Conservation (phyloP, 345 rosid genomes). For the Psidium guajava region DNA sequence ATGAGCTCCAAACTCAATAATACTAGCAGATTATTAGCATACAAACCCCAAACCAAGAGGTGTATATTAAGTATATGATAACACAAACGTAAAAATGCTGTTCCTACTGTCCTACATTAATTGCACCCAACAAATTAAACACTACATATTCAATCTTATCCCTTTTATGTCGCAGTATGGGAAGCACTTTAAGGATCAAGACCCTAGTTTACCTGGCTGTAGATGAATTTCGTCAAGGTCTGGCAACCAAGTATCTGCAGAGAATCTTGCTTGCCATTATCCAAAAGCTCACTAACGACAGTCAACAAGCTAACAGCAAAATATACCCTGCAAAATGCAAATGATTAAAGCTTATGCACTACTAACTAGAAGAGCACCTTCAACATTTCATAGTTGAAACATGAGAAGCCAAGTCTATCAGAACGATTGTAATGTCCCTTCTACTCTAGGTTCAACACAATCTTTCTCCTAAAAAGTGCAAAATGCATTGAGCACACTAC, state of each 20-base stretch:
- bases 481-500: background rate
- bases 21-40: background rate
- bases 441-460: background rate
- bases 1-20: background rate
- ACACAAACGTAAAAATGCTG: background rate
- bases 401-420: background rate
- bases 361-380: background rate
- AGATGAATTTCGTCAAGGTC: slow-evolving; percentile 68
- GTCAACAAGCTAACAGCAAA: slow-evolving; percentile 73
- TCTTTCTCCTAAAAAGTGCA: background rate
- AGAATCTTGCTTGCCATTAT: slow-evolving; percentile 57
- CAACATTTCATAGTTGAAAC: background rate
- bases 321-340: slow-evolving; percentile 49
- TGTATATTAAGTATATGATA: background rate
- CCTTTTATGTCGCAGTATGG: background rate
- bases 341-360: background rate
- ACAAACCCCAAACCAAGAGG: background rate
- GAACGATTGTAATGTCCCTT: background rate
- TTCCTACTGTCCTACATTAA: background rate
- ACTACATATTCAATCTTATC: background rate
- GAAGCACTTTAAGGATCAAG: background rate
- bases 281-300: slow-evolving; percentile 68
- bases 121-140: background rate
- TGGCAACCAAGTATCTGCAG: slow-evolving; percentile 74
- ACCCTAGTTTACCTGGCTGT: slow-evolving; percentile 51